Evolutionary conservation across 805 yeast genomes (phyloP), one percentile per base, ranked within the genome.

Genomic region (Candida orba): DNA sequence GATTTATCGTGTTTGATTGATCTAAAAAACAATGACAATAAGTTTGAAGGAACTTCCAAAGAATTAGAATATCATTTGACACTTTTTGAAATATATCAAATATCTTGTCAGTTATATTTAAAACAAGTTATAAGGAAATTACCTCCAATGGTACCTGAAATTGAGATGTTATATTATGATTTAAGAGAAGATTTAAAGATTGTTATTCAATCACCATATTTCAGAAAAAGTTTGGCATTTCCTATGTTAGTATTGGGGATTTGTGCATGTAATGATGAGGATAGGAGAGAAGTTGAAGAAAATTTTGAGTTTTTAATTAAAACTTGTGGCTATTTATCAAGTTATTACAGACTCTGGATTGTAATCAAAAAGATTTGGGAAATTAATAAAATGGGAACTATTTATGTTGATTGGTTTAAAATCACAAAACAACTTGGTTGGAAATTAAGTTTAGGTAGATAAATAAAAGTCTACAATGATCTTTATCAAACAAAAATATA

Each of bases 61-160:
- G 82, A 79, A 40, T 54, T 78, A 34, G 83, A 79, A 54, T 61
- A 71, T 46, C 84, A 79, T 55, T 60, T 79, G 37, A 77, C 84
- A 0, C 54, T 77, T 27, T 79, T 78, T 53, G 84, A 79, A 52
- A 72, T 78, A 9, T 75, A 71, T 50, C 83, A 79, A 58, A 52
- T 77, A 12, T 67, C 79, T 24, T 69, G 78, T 8, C 75, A 71
- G 50, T 60, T 79, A 34, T 79, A 75, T 51, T 57, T 79, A 30
- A 63, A 76, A 36, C 83, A 76, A 52, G 68, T 81, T 0, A 72
- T 78, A 5, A 54, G 71, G 57, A 66, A 68, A 48, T 57, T 71
- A 46, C 77, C 75, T 47, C 75, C 84, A 3, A 64, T 76, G 7
- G 66, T 73, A 34, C 56, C 79, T 27, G 81, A 76, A 47, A 71